phyloP scores from a whole-genome alignment of 257 asterid genomes.

The Solanum pennellii region DNA sequence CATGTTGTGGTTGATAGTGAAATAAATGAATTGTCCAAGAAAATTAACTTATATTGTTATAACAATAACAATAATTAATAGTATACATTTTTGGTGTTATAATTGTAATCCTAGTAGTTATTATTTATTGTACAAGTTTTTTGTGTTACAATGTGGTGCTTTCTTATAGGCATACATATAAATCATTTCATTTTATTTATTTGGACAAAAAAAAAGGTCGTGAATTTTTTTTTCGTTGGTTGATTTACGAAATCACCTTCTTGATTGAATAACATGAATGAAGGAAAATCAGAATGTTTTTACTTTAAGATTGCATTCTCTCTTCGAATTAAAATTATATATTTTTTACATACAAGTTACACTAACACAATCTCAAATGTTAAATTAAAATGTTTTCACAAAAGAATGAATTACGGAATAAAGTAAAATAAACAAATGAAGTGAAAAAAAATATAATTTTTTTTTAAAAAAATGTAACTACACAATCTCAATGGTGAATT shows the following conservation, averaged over 20 bases:
- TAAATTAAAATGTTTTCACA: too few relatives aligned
- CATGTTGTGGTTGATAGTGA: neutral
- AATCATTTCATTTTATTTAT: neutral
- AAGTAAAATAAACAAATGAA: too few relatives aligned
- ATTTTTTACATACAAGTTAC: too few relatives aligned
- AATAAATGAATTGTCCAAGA: neutral
- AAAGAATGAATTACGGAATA: too few relatives aligned
- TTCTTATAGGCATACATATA: neutral
- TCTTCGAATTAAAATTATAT: neutral
- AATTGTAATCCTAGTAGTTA: neutral
- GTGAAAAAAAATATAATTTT: too few relatives aligned
- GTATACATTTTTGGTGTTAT: neutral
- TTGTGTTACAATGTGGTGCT: neutral
- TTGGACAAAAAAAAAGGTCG: rapidly evolving
- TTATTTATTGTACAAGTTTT: neutral
- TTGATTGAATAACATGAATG: neutral
- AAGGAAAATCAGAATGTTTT: neutral
- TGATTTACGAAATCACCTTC: neutral
- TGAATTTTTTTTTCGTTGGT: neutral
- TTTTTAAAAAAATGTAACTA: too few relatives aligned
- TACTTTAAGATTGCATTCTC: neutral
- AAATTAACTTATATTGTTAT: neutral
- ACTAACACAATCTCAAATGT: too few relatives aligned
- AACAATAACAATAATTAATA: neutral
- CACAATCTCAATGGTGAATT: too few relatives aligned